Evolutionary conservation across 2,329 filamentous ascomycete genomes (phyloP).

Genomic region (Bipolaris gigantea): DNA sequence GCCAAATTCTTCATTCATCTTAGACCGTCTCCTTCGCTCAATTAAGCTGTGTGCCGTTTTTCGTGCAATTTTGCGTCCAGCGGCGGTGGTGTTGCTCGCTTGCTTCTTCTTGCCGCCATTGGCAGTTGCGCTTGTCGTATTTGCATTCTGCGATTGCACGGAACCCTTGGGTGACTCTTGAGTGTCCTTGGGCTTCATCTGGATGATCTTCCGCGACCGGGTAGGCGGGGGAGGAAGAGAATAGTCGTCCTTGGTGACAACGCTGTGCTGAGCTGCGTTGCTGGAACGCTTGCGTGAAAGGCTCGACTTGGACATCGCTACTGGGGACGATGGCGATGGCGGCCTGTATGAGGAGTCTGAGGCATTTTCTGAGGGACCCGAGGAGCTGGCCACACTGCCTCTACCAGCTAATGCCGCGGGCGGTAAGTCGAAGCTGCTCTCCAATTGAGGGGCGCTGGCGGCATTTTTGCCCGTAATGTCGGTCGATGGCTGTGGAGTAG

Average conservation of each 20-base stretch:
- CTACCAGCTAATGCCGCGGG: conserved; percentile 67
- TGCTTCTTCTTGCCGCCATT: conserved; percentile 72
- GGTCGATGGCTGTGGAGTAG: conserved; percentile 77
- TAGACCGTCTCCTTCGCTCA: conserved; percentile 83
- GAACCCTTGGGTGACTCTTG: conserved; percentile 29
- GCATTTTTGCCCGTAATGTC: conserved; percentile 76
- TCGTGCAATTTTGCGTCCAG: conserved; percentile 89
- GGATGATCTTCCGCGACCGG: conserved; percentile 91
- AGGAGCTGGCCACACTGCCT: conserved; percentile 51
- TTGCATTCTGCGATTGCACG: conserved; percentile 24
- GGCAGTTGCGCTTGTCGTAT: conserved; percentile 22
- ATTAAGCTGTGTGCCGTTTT: conserved; percentile 97
- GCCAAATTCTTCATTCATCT: conserved; percentile 99
- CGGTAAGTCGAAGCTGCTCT: conserved; percentile 73
- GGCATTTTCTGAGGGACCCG: conserved; percentile 51
- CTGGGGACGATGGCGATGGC: conserved; percentile 46
- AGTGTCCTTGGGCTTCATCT: conserved; percentile 75
- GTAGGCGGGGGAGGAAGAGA: conserved; percentile 89
- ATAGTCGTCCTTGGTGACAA: conserved; percentile 65
- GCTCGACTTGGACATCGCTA: conserved; percentile 36
- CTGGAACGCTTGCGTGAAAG: conserved; percentile 39
- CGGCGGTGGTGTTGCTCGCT: conserved; percentile 68
- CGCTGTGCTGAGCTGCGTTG: conserved; percentile 31
- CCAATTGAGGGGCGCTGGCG: conserved; percentile 61
- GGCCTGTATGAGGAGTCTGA: conserved; percentile 58